Evolutionary conservation across 257 asterid species (phyloP), one percentile per base, ranked within the genome.

Genomic region (Buddleja alternifolia): DNA sequence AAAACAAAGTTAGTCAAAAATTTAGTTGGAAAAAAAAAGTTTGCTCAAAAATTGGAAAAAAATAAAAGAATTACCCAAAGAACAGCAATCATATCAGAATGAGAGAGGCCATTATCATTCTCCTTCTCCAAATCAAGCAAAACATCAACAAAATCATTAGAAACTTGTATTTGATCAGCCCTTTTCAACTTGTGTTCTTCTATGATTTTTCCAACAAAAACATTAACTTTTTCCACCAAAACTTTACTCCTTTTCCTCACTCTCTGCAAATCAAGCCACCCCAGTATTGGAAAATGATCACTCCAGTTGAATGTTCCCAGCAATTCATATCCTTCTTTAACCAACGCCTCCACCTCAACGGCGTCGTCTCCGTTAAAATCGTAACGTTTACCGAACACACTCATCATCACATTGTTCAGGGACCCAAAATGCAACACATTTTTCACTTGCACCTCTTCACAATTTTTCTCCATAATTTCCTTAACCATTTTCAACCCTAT

Each of bases 11-110:
- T 4, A 12, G 1, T 51, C n/a, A 51, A 19, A 10, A 39, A 32
- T 3, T 16, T n/a, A n/a, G n/a, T n/a, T n/a, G n/a, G n/a, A n/a
- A n/a, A n/a, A n/a, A n/a, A n/a, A 24, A 54, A 19, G 23, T 25
- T 54, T 19, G 7, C 10, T 7, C 46, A 4, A 36, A 19, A 72
- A 56, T 14, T 9, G 10, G 2, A 1, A 25, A 8, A 58, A 2
- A 8, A 48, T 34, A 20, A 11, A n/a, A 7, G 19, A 74, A 46
- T 48, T 89, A 92, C 96, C 97, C 97, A 92, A 11, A 92, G 82
- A 69, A 92, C 90, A 23, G 96, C 96, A 76, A 87, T 73, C 91
- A 87, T 85, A 59, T 92, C 97, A 1, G 89, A 78, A 57, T 85
- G 87, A 32, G 71, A 78, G 3, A 92, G 87, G 44, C 55, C 67